Percentiles rank a stretch among this genome's conserved stretches.
Evolutionary conservation across 768 basidiomycete genomes (phyloP).

Genomic region (Phylloporus rhodoxanthus): DNA sequence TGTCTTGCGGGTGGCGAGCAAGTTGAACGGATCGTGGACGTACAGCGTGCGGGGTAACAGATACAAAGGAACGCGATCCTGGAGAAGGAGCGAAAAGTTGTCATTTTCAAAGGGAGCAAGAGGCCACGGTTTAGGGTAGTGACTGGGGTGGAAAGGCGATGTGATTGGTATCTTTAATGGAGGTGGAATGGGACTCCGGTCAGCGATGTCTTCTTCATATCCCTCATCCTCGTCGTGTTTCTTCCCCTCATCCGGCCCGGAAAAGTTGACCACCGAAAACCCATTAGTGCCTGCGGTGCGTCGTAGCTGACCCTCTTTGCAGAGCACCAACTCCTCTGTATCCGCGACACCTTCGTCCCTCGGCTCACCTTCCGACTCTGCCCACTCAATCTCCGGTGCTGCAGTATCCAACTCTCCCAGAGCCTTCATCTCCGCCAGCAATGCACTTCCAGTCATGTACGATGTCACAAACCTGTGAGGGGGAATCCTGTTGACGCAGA

Average conservation of each 20-base stretch:
- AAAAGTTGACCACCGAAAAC: neutral
- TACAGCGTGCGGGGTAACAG: conserved; percentile 37
- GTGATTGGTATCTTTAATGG: conserved; percentile 9
- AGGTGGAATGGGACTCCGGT: neutral
- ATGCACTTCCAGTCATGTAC: conserved; percentile 17
- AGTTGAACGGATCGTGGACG: conserved; percentile 40
- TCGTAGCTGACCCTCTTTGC: conserved; percentile 1
- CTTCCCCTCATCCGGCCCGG: neutral
- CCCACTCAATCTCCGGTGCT: conserved; percentile 17
- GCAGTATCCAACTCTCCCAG: conserved; percentile 17
- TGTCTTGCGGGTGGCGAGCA: conserved; percentile 20
- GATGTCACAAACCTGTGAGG: rapidly evolving
- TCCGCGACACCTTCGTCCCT: conserved; percentile 11
- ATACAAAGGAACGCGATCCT: conserved; percentile 31
- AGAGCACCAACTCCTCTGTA: conserved; percentile 14
- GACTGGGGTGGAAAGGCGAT: conserved; percentile 28
- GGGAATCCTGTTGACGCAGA: conserved; percentile 7
- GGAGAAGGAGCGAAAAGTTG: conserved; percentile 21
- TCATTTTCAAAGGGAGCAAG: conserved; percentile 31
- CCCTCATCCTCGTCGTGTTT: neutral
- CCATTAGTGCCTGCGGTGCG: neutral
- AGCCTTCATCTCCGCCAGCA: conserved; percentile 8
- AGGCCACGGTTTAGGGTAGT: conserved; percentile 40
- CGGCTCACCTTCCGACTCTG: conserved; percentile 20
- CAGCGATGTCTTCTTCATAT: neutral